phyloP scores from a whole-genome alignment of 768 basidiomycete genomes.

The Leccinum rimulosum region DNA sequence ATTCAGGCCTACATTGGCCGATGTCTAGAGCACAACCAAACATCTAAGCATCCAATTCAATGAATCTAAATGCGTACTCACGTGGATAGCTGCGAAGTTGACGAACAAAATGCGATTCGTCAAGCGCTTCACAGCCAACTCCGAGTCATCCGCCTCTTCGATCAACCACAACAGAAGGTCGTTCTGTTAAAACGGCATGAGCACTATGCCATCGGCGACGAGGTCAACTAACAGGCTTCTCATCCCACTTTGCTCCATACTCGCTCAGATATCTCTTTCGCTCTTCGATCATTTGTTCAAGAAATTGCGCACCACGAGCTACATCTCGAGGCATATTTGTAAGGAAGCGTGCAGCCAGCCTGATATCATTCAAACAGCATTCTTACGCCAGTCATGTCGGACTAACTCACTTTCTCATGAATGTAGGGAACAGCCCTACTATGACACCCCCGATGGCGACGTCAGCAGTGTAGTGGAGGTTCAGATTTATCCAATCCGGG shows the following conservation, averaged over 20 bases:
- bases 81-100: constrained; percentile 23
- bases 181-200: constrained; percentile 17
- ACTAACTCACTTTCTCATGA: constrained; percentile 30
- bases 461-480: constrained; percentile 30
- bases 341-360: neutral
- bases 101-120: constrained; percentile 10
- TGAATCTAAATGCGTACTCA: constrained; percentile 3
- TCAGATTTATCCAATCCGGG: constrained; percentile 17
- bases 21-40: neutral
- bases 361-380: neutral
- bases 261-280: constrained; percentile 20
- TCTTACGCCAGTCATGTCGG: too few species aligned
- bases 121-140: constrained; percentile 21
- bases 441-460: constrained; percentile 17
- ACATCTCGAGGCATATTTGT: neutral
- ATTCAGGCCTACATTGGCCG: neutral
- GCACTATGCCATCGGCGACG: neutral
- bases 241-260: constrained; percentile 25
- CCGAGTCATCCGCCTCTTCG: constrained; percentile 20
- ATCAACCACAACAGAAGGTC: constrained; percentile 35
- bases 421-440: constrained; percentile 24
- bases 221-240: constrained; percentile 30
- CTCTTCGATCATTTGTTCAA: constrained; percentile 32
- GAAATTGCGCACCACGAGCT: neutral
- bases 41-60: neutral